Percentiles rank a stretch among this genome's conserved stretches.
These are phyloP conservation scores for Hirschfeldia incana DNA, from an alignment of 345 rosid genomes.

Conservation along the genomic window DNA sequence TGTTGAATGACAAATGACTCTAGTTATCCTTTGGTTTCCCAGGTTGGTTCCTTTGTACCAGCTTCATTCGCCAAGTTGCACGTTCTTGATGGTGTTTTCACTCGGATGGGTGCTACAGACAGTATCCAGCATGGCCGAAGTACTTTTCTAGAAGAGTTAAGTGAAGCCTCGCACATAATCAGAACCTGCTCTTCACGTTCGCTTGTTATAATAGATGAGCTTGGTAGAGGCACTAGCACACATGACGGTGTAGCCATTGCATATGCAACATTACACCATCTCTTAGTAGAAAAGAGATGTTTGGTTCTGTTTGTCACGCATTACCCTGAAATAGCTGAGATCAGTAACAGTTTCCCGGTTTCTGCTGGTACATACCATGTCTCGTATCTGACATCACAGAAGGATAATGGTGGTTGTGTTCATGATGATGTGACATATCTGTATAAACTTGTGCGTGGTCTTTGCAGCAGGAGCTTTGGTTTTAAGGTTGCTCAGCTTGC, in stretches of 20 bases:
- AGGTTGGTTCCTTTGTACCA: constrained; percentile 98
- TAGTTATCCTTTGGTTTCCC: constrained; percentile 10
- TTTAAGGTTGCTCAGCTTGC: constrained; percentile 92
- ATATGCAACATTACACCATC: constrained; percentile 79
- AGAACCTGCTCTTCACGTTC: constrained; percentile 65
- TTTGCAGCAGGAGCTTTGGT: constrained; percentile 84
- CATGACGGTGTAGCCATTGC: constrained; percentile 96
- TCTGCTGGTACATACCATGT: constrained; percentile 80
- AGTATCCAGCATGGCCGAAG: constrained; percentile 93
- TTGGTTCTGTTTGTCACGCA: constrained; percentile 91
- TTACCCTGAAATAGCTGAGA: constrained; percentile 79
- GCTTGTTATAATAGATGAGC: constrained; percentile 89
- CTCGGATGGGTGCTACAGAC: constrained; percentile 96
- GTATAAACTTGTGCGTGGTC: constrained; percentile 81
- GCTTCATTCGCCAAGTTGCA: constrained; percentile 76
- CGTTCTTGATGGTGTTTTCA: constrained; percentile 80
- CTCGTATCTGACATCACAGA: constrained; percentile 67
- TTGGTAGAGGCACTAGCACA: constrained; percentile 95
- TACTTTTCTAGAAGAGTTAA: constrained; percentile 89
- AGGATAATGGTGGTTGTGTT: constrained; percentile 37
- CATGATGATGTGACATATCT: constrained; percentile 79
- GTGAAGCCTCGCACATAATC: constrained; percentile 77
- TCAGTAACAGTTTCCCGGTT: constrained; percentile 52
- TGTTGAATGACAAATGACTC: constrained; percentile 2
- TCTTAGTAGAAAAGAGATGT: constrained; percentile 66